These are phyloP conservation scores for Beta corolliflora DNA, from an alignment of 179 eudicot species.

Conservation along the genomic window DNA sequence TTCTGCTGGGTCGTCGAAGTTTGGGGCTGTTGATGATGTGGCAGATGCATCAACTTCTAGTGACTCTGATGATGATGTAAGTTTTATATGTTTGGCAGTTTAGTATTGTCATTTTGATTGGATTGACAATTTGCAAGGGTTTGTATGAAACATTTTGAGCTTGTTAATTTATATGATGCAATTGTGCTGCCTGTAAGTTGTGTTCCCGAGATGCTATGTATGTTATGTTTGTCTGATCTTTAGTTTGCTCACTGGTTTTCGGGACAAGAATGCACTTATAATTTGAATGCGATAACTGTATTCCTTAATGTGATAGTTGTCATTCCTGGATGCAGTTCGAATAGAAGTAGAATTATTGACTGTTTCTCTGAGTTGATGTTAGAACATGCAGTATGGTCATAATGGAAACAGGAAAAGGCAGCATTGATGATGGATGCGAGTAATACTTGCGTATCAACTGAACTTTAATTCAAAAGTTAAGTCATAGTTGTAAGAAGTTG, in stretches of 20 bases:
- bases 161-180: neutral
- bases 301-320: too few relatives aligned
- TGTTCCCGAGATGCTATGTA: too few relatives aligned
- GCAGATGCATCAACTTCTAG: slow-evolving; percentile 50
- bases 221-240: too few relatives aligned
- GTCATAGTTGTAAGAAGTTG: neutral
- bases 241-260: too few relatives aligned
- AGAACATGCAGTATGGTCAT: neutral
- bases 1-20: slow-evolving; percentile 44
- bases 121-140: neutral
- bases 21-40: slow-evolving; percentile 40
- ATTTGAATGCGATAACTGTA: too few relatives aligned
- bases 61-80: slow-evolving; percentile 89
- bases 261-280: too few relatives aligned
- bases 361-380: neutral
- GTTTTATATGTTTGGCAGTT: slow-evolving; percentile 8
- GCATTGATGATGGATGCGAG: neutral
- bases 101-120: neutral
- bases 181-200: neutral
- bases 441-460: neutral
- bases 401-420: neutral
- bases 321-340: neutral
- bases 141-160: neutral
- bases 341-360: neutral
- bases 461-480: neutral